phyloP scores from a whole-genome alignment of 2,329 filamentous ascomycete species.

The Beauveria brongniartii region DNA sequence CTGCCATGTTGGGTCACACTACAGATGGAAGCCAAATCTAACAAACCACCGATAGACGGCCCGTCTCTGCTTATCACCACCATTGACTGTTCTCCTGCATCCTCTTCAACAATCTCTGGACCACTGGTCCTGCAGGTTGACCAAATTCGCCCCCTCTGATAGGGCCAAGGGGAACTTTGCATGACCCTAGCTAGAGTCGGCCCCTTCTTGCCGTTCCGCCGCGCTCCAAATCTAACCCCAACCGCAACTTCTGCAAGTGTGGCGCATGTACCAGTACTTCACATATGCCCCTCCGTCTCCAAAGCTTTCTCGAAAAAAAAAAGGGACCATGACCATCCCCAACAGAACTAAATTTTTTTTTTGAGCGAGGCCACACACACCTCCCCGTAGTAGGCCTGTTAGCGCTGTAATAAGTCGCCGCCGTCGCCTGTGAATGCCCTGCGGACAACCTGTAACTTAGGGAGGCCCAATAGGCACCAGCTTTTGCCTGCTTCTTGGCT shows the following conservation, averaged over 20 bases:
- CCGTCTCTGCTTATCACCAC: background rate
- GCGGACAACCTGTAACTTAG: background rate
- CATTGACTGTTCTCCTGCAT: constrained; percentile 7
- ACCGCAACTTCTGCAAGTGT: background rate
- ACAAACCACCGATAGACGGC: background rate
- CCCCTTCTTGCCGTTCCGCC: background rate
- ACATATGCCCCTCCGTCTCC: constrained; percentile 19
- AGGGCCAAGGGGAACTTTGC: constrained; percentile 8
- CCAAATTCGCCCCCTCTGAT: constrained; percentile 1
- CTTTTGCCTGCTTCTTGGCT: background rate
- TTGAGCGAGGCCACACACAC: constrained; percentile 9
- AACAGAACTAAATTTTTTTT: constrained; percentile 32
- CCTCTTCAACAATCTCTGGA: constrained; percentile 11
- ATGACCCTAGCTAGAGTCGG: background rate
- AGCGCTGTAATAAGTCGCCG: background rate
- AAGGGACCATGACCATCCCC: constrained; percentile 25
- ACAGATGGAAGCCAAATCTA: background rate
- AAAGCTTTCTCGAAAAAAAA: constrained; percentile 9
- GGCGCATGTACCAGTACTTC: constrained; percentile 6
- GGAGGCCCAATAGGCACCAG: background rate
- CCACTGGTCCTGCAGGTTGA: constrained; percentile 3
- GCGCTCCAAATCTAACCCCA: background rate
- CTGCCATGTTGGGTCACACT: background rate
- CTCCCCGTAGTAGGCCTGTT: background rate
- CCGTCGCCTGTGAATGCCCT: background rate